A percentile compares a stretch with the other conserved stretches of the same genome.
Conservation (phyloP, 1,139 yeast genomes). For the Candida tropicalis region DNA sequence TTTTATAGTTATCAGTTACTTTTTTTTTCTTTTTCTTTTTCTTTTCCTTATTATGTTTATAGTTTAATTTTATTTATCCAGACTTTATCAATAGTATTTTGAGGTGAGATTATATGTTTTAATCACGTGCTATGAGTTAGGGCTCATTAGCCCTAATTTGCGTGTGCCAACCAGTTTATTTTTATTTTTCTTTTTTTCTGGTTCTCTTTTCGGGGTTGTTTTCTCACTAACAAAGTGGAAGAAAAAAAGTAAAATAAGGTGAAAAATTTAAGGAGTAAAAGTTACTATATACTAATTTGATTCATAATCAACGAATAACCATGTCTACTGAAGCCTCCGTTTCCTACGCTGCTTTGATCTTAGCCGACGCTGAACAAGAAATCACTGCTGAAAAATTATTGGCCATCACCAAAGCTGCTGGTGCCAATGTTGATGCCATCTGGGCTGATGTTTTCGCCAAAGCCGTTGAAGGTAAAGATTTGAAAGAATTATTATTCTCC, state of each 20-base stretch:
- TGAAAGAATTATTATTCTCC: conserved; percentile 86
- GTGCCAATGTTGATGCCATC: conserved; percentile 81
- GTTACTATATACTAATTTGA: background rate
- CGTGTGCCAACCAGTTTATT: background rate
- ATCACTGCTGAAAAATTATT: conserved; percentile 90
- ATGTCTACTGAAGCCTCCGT: conserved; percentile 67
- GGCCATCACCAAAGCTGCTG: conserved; percentile 86
- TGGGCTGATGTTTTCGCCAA: conserved; percentile 96
- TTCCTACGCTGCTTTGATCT: conserved; percentile 93
- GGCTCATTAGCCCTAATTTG: conserved; percentile 7
- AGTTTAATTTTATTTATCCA: no score
- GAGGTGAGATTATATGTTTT: no score
- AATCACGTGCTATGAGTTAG: conserved; percentile 5
- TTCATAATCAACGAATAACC: conserved; percentile 15
- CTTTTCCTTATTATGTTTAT: no score
- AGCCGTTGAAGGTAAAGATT: conserved; percentile 96
- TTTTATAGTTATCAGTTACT: no score
- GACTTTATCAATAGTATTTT: no score
- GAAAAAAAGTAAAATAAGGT: no score
- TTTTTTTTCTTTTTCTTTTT: no score
- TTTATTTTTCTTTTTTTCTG: background rate
- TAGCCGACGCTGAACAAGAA: conserved; percentile 97
- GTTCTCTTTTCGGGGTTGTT: background rate
- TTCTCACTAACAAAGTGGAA: no score
- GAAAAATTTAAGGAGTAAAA: background rate